Evolutionary conservation across 1,284 basidiomycete genomes (phyloP), one percentile per base, ranked within the genome.

Genomic region (Ceratobasidium papillatum): DNA sequence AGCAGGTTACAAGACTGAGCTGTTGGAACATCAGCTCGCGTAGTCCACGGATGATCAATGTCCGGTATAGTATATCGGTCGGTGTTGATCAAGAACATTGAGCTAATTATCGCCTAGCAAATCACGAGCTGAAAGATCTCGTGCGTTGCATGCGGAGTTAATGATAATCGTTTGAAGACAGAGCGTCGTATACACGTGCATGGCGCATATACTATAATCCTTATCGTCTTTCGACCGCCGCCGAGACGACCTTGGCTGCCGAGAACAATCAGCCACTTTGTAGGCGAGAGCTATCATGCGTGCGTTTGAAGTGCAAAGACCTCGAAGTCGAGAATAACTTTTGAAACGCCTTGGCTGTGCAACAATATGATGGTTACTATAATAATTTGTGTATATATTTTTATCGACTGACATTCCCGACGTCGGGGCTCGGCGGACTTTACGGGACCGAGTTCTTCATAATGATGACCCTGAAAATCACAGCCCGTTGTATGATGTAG

Each of bases 21-120:
- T n/a, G 1, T 17, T 52, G 32, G 64, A 52, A 49, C 38, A 58
- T 69, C 36, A 27, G 32, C 22, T 69, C 65, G 65, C 52, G 65
- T 69, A 69, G 36, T 22, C 3, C 49, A 22, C 49, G 49, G 49
- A 8, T 19, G 52, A n/a, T 30, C 52, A 32, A 14, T 11, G 30
- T 8, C 30, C 52, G 52, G 52, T 32, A 14, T 30, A 56, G 27
- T 3, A 56, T 8, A 3, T 32, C 1, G 12, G 3, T 56, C 12
- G 30, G 27, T 56, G 27, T 56, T 56, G 52, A 52, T 56, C 52
- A 56, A 56, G 25, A 56, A 19, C 1, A 17, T 32, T 56, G 52
- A 56, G 52, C 52, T 32, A 56, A 56, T 56, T 32, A 30, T 52
- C 51, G n/a, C 27, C 19, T 27, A 30, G 51, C 51, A 27, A 52